Conservation (phyloP, 2,329 filamentous ascomycete genomes). For the Aspergillus flavus region DNA sequence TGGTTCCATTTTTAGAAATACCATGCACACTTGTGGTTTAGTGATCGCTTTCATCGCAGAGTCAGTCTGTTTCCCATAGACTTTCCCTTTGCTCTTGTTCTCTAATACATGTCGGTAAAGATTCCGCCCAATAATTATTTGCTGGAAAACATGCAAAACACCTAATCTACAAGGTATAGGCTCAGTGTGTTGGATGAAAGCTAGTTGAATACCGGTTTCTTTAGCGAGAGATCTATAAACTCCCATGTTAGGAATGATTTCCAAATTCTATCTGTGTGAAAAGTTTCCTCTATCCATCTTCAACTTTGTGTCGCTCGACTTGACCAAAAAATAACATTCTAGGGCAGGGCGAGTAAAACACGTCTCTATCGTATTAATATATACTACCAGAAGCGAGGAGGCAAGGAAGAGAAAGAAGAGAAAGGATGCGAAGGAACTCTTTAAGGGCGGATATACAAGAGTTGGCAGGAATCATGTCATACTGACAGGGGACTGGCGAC, state of each 20-base stretch:
- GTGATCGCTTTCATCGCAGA: not conserved
- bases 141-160: not conserved
- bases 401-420: not conserved
- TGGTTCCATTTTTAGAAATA: not conserved
- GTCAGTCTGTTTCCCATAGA: not conserved
- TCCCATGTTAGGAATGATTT: not conserved
- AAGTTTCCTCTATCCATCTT: not conserved
- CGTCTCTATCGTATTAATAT: slow-evolving; percentile 2
- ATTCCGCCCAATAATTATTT: not conserved
- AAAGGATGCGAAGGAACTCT: not conserved
- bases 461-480: slow-evolving; percentile 6
- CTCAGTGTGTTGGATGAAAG: not conserved
- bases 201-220: not conserved
- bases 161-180: not conserved
- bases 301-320: not conserved
- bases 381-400: not conserved
- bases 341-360: not conserved
- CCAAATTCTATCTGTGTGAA: not conserved
- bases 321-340: slow-evolving; percentile 14
- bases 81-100: not conserved
- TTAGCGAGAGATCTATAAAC: not conserved
- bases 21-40: not conserved
- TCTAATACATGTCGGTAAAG: not conserved
- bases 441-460: slow-evolving; percentile 12
- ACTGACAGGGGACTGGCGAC: slow-evolving; percentile 6